Base-by-base conservation (phyloP, 352 stramenopile species). In the Globisporangium spiculum region DNA sequence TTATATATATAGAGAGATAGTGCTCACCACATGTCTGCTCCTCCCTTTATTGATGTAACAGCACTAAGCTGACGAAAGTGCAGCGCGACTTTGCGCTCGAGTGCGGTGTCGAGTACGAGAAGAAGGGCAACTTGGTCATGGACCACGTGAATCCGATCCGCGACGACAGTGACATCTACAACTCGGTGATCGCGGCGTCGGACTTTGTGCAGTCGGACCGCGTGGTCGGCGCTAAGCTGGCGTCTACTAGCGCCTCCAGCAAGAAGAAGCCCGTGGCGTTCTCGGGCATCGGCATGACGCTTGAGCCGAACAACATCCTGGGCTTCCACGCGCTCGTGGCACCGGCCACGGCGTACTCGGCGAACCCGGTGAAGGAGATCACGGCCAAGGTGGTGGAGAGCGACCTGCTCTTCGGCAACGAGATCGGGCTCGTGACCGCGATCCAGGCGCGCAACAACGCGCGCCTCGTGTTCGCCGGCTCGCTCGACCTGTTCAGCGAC, bases 371-470 rank as follows among this genome's bases (percentile, higher is more conserved):
- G 32, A 94, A 96, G 72, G 74, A 77, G 61, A 88, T 89, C 73
- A 88, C 79, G 34, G 66, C 75, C 63, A 80, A 87, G 74, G 65
- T 91, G 57, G 68, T 84, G 61, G 65, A 80, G 74, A 80, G 82
- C 66, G 81, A 91, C 65, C 59, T 92, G 65, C 74, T 89, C 12
- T 92, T 90, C 56, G 82, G 83, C 62, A 85, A 89, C 62, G 75
- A 91, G 69, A 90, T 96, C 57, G 85, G 84, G 2, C 78, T 96
- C 53, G 88, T 97, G 34, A 90, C 83, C 9, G 90, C 83, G n/a
- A 77, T 96, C 12, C 93, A 97, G 73, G 89, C 72, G 16, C 90
- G 92, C 60, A 98, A 96, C 83, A 98, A 98, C 63, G 91, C 92
- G 20, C 89, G 93, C 10, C 75, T 98, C 24, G 70, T 97, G 27